phyloP scores from a whole-genome alignment of 768 basidiomycete genomes.

The Boletus sensibilis region DNA sequence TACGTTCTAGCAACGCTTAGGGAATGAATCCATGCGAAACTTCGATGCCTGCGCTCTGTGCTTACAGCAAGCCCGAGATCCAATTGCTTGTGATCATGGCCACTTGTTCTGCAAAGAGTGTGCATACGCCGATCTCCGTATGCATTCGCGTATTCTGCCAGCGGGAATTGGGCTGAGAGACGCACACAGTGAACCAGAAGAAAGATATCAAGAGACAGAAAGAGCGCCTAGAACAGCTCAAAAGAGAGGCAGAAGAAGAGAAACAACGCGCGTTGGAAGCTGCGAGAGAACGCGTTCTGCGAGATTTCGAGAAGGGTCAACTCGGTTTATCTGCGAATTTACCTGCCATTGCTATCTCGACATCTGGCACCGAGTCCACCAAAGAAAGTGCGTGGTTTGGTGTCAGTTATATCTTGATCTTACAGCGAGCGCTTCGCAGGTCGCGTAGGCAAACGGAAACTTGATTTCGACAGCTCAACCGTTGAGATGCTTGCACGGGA shows the following conservation, averaged over 20 bases:
- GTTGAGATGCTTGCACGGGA: slow-evolving; percentile 72
- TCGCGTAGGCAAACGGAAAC: slow-evolving; percentile 77
- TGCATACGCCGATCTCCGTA: slow-evolving; percentile 79
- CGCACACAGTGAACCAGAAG: slow-evolving; percentile 75
- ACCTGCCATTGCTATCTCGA: slow-evolving; percentile 32
- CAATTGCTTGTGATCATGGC: slow-evolving; percentile 78
- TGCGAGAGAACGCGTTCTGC: slow-evolving; percentile 85
- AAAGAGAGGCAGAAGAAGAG: slow-evolving; percentile 79
- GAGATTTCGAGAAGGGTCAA: slow-evolving; percentile 88
- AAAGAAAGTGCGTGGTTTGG: slow-evolving; percentile 36
- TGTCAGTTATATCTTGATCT: background rate
- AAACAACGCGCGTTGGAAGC: slow-evolving; percentile 61
- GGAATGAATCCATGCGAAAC: slow-evolving; percentile 88
- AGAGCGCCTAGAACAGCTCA: slow-evolving; percentile 67
- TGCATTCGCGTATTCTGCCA: slow-evolving; percentile 25
- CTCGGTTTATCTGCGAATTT: slow-evolving; percentile 57
- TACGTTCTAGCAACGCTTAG: slow-evolving; percentile 39
- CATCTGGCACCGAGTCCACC: slow-evolving; percentile 35
- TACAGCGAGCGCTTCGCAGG: slow-evolving; percentile 34
- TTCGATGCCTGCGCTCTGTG: slow-evolving; percentile 93
- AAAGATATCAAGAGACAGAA: slow-evolving; percentile 93
- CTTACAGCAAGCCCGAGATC: slow-evolving; percentile 77
- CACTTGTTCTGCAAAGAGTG: slow-evolving; percentile 98
- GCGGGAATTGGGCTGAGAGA: slow-evolving; percentile 10
- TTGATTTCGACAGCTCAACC: slow-evolving; percentile 71